Evolutionary conservation across 129 eudicot species (phyloP).

Genomic region (Saussurea involucrata): DNA sequence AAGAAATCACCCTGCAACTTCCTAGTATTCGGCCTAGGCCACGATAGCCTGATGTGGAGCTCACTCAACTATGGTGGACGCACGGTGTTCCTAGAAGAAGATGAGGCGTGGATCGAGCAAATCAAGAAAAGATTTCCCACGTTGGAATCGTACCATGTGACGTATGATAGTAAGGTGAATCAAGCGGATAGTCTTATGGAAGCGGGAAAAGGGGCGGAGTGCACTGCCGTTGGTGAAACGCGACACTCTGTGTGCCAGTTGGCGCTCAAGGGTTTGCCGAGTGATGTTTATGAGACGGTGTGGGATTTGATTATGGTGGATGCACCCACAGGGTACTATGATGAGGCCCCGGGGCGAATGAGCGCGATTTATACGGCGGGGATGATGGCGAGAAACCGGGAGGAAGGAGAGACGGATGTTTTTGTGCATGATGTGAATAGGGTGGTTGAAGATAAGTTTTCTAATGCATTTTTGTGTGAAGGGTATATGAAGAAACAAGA

Average conservation of each 20-base stretch:
- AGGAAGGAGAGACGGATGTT: conserved; percentile 71
- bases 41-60: conserved; percentile 96
- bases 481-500: conserved; percentile 88
- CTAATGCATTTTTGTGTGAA: conserved; percentile 82
- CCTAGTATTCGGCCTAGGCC: conserved; percentile 87
- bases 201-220: conserved; percentile 70
- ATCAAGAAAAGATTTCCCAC: conserved; percentile 73
- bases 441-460: conserved; percentile 88
- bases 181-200: conserved; percentile 72
- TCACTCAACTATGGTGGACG: conserved; percentile 79
- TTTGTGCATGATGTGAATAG: conserved; percentile 99
- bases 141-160: conserved; percentile 77
- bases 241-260: conserved; percentile 75
- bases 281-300: conserved; percentile 63
- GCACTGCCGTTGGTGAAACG: conserved; percentile 53
- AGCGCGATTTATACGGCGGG: conserved; percentile 90
- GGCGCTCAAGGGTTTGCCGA: conserved; percentile 79
- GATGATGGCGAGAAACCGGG: conserved; percentile 84
- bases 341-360: conserved; percentile 97
- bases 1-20: conserved; percentile 89
- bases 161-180: conserved; percentile 73
- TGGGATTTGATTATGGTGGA: conserved; percentile 99
- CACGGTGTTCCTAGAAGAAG: conserved; percentile 83
- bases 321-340: conserved; percentile 95
- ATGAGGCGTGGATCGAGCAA: conserved; percentile 82